These are phyloP conservation scores for Camellia oleifera DNA, from an alignment of 179 eudicot genomes.

Conservation along the genomic window DNA sequence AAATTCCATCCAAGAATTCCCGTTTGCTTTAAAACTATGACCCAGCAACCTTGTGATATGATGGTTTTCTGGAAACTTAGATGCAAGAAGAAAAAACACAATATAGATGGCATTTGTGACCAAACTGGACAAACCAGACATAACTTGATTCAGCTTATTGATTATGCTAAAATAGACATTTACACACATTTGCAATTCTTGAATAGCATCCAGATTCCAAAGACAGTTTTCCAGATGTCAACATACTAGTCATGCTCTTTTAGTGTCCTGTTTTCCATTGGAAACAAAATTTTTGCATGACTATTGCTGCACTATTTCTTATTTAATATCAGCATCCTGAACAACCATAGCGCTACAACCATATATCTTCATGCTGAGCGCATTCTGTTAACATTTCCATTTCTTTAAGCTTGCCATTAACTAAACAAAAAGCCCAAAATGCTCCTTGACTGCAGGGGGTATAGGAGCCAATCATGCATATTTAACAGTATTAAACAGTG, in stretches of 20 bases:
- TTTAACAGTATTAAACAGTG: no score
- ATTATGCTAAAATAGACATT: not conserved
- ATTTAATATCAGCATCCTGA: constrained; percentile 7
- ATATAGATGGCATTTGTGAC: not conserved
- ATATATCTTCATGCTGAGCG: not conserved
- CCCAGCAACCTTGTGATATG: not conserved
- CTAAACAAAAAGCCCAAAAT: not conserved
- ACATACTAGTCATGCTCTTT: not conserved
- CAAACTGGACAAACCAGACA: not conserved
- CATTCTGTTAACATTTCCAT: not conserved
- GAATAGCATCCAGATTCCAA: not conserved
- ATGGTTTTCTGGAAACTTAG: not conserved
- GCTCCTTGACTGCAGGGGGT: not conserved
- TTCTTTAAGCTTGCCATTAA: not conserved
- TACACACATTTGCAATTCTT: not conserved
- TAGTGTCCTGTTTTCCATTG: not conserved
- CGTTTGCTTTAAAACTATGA: not conserved
- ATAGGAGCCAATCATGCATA: not conserved
- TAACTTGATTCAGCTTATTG: not conserved
- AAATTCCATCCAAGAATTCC: not conserved
- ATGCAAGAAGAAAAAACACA: not conserved
- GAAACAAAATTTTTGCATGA: not conserved
- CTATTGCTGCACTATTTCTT: not conserved
- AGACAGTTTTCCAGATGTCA: not conserved
- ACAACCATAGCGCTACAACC: not conserved